Percentiles rank a stretch among this genome's conserved stretches.
Evolutionary conservation across 1,284 basidiomycete genomes (phyloP).

Genomic region (Trichosporon coremiiforme): DNA sequence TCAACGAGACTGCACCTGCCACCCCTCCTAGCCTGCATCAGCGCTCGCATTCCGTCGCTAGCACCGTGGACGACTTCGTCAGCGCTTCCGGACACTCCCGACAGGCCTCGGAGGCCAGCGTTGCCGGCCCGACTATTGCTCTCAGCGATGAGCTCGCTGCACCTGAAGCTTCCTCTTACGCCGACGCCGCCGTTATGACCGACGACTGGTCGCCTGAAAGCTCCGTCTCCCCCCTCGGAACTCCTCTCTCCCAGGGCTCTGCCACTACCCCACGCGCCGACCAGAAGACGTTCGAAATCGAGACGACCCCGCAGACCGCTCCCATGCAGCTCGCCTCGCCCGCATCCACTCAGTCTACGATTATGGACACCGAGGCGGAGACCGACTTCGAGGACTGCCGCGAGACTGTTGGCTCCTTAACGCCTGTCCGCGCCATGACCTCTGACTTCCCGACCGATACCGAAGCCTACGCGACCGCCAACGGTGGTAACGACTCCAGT

Average conservation of each 20-base stretch:
- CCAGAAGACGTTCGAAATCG: conserved; percentile 20
- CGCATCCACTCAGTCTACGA: conserved; percentile 36
- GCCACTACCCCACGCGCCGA: conserved; percentile 10
- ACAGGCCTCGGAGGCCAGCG: conserved; percentile 10
- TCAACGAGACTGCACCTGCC: conserved; percentile 22
- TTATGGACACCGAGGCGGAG: conserved; percentile 63
- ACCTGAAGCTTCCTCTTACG: conserved; percentile 34
- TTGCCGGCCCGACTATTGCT: conserved; percentile 26
- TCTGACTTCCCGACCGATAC: conserved; percentile 64
- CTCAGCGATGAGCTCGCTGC: conserved; percentile 47
- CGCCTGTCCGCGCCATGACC: conserved; percentile 61
- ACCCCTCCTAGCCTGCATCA: conserved; percentile 7
- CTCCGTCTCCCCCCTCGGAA: conserved; percentile 10
- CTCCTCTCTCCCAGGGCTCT: not conserved
- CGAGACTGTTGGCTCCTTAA: conserved; percentile 68
- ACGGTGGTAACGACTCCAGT: conserved; percentile 43
- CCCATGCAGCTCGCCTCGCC: conserved; percentile 39
- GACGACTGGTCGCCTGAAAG: conserved; percentile 42
- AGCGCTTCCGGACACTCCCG: conserved; percentile 19
- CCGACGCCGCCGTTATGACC: conserved; percentile 44
- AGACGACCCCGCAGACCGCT: conserved; percentile 45
- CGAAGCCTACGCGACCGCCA: conserved; percentile 50
- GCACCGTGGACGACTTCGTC: conserved; percentile 21
- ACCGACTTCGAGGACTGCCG: conserved; percentile 77
- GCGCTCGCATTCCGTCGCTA: conserved; percentile 20